Base-by-base conservation (phyloP, 2,329 filamentous ascomycete genomes). In the Paraphaeosphaeria sporulosa region DNA sequence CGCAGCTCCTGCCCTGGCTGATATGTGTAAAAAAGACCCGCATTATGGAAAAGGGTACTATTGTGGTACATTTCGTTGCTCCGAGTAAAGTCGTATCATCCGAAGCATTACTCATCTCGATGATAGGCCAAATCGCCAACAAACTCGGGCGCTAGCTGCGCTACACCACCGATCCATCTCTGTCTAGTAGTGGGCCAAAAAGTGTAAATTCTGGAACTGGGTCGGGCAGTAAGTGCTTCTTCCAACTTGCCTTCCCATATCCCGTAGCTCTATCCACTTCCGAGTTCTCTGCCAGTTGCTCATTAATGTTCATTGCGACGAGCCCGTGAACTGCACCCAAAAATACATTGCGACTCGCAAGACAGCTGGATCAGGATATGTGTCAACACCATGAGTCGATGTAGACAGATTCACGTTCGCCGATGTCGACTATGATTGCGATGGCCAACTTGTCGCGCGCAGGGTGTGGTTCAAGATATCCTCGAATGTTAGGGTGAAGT, bases 181-280 rank as follows among this genome's bases (percentile, higher is more conserved):
- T 30, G 6, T n/a, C 5, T 23, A 30, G 44, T 15, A 30, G 23
- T 23, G 12, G 23, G 1, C 44, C 8, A 47, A 30, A 5, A 47
- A 47, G 27, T 47, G 44, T 23, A 27, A 47, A 5, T 47, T 47
- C 13, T 47, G 44, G 44, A 47, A 47, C 23, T 47, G 44, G 44
- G 2, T 2, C 8, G 42, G 42, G 19, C 19, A 23, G 42, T 44
- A 10, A 21, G 19, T 23, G 10, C 17, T 21, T 9, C 19, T 15
- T n/a, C 1, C 4, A 19, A n/a, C 7, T n/a, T 19, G 9, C 7
- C 7, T 40, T 19, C 7, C 7, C 38, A n/a, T 40, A 1, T n/a
- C 5, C 8, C n/a, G 4, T 4, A 4, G 3, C 3, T 40, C 15
- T n/a, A n/a, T 40, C 9, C 30, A 32, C 6, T n/a, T n/a, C 9